Percentiles rank a stretch among this genome's conserved stretches.
These are phyloP conservation scores for Podaxis sp. DNA, from an alignment of 768 basidiomycete genomes.

Conservation along the genomic window DNA sequence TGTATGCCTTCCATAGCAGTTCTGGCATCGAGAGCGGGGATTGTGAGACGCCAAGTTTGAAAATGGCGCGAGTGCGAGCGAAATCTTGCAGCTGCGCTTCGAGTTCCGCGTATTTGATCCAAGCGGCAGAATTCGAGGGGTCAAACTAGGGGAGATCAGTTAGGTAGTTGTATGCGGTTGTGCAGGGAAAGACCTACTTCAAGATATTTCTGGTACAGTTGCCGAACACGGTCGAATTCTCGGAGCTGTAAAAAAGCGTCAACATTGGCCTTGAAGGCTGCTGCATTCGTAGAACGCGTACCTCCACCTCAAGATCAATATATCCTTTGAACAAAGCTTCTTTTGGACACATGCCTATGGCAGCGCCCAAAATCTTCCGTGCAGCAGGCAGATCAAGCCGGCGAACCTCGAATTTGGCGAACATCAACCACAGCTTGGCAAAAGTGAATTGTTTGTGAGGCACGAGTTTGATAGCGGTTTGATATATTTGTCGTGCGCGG, in stretches of 20 bases:
- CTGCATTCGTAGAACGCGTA: slow-evolving; percentile 33
- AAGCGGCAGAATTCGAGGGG: slow-evolving; percentile 85
- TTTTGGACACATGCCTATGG: slow-evolving; percentile 96
- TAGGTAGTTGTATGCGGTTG: slow-evolving; percentile 4
- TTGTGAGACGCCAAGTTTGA: slow-evolving; percentile 87
- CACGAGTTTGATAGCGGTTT: slow-evolving; percentile 83
- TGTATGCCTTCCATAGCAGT: slow-evolving; percentile 90
- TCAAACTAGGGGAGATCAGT: slow-evolving; percentile 57
- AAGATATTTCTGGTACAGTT: slow-evolving; percentile 90
- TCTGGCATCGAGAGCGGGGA: slow-evolving; percentile 92
- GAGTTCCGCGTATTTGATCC: slow-evolving; percentile 95
- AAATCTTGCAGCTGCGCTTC: slow-evolving; percentile 87
- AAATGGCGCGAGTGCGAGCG: slow-evolving; percentile 88
- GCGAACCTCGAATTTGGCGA: slow-evolving; percentile 89
- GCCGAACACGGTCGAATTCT: slow-evolving; percentile 93
- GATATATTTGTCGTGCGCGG: slow-evolving; percentile 88
- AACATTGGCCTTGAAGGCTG: slow-evolving; percentile 1
- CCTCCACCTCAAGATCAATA: slow-evolving; percentile 90
- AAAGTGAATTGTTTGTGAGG: slow-evolving; percentile 98
- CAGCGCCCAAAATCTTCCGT: slow-evolving; percentile 84
- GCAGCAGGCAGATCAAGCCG: slow-evolving; percentile 80
- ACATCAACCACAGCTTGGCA: slow-evolving; percentile 93
- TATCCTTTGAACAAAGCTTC: slow-evolving; percentile 95
- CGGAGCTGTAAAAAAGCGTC: slow-evolving; percentile 55
- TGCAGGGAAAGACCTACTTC: slow-evolving; percentile 51